These are phyloP conservation scores for Physcomitrium patens DNA, from an alignment of 225 moss, liverwort and hornwort genomes.

Conservation along the genomic window DNA sequence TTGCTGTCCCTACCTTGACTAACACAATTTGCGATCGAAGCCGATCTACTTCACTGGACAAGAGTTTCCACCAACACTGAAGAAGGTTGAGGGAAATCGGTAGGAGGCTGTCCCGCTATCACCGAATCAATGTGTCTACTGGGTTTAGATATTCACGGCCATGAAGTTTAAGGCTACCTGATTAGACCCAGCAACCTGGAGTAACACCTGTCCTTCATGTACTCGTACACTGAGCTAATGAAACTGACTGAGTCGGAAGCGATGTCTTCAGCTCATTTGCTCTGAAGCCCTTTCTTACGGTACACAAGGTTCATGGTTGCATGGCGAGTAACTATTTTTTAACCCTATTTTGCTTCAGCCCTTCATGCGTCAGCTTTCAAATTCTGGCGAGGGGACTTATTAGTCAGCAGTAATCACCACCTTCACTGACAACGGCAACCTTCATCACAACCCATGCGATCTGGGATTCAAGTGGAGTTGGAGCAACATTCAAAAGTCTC, in stretches of 20 bases:
- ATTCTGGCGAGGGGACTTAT: too few species aligned
- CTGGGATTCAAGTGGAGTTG: background rate
- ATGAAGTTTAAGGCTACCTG: too few species aligned
- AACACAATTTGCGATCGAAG: too few species aligned
- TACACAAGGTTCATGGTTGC: background rate
- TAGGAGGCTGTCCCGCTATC: too few species aligned
- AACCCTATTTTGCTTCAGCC: background rate
- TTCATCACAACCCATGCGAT: conserved; percentile 16
- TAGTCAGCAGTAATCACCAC: background rate
- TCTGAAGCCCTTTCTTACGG: background rate
- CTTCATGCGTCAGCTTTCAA: background rate
- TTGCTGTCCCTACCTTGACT: too few species aligned
- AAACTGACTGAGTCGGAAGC: background rate
- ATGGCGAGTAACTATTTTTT: background rate
- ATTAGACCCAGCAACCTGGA: too few species aligned
- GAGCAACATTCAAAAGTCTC: conserved; percentile 19
- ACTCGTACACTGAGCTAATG: background rate
- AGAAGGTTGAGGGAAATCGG: too few species aligned
- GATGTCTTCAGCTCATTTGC: conserved; percentile 21
- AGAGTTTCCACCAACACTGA: too few species aligned
- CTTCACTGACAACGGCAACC: conserved; percentile 28
- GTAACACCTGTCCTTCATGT: too few species aligned
- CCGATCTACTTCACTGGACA: too few species aligned
- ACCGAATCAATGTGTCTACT: too few species aligned
- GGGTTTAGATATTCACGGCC: too few species aligned